Percentiles rank a stretch among this genome's conserved stretches.
phyloP scores from a whole-genome alignment of 148 eudicot species.

The Cornus suecica region DNA sequence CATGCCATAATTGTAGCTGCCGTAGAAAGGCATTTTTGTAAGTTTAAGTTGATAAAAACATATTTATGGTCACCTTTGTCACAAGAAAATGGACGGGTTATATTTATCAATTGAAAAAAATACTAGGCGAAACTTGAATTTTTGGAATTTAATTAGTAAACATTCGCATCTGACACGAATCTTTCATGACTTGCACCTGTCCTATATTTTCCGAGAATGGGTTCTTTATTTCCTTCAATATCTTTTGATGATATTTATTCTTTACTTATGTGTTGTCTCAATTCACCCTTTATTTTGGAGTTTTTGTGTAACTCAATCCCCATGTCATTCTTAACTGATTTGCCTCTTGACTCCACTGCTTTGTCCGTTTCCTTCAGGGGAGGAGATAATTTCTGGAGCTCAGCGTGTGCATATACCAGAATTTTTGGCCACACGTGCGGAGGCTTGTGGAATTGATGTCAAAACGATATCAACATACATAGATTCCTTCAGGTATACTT shows the following conservation, averaged over 20 bases:
- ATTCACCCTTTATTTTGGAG: not conserved
- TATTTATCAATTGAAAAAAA: no score
- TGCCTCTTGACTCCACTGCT: slow-evolving; percentile 10
- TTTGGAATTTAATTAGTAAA: no score
- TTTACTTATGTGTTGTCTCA: not conserved
- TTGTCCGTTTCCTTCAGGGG: slow-evolving; percentile 43
- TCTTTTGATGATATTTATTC: not conserved
- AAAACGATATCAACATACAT: slow-evolving; percentile 64
- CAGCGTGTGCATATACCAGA: slow-evolving; percentile 88
- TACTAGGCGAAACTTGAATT: no score
- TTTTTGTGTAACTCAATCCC: not conserved
- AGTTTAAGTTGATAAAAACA: no score
- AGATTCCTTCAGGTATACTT: slow-evolving; percentile 72
- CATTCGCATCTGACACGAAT: not conserved
- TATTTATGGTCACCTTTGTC: no score
- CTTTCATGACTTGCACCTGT: not conserved
- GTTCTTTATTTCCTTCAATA: not conserved
- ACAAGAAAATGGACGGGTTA: no score
- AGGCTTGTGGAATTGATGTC: slow-evolving; percentile 64
- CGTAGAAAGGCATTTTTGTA: no score
- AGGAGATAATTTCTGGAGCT: slow-evolving; percentile 99
- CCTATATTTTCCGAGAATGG: not conserved
- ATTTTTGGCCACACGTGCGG: slow-evolving; percentile 56
- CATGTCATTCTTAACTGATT: no score
- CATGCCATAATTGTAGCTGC: no score